Conservation (phyloP, 164 flowering plant genomes). For the Dillenia suffruticosa region DNA sequence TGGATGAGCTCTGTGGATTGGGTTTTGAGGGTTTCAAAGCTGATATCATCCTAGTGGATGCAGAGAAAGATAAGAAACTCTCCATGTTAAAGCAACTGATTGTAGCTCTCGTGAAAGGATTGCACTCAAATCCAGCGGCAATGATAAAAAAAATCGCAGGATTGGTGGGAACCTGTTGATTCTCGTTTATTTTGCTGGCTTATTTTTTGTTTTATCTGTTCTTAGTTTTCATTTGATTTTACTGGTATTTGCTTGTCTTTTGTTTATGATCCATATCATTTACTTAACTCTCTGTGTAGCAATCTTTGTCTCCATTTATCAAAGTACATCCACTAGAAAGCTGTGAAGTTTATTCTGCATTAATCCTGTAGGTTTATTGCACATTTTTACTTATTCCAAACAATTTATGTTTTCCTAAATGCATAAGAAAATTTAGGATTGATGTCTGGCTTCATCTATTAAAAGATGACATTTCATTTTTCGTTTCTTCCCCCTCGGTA, state of each 20-base stretch:
- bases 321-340: no score
- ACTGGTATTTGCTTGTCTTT: not conserved
- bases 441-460: no score
- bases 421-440: no score
- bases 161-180: constrained; percentile 44
- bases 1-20: constrained; percentile 73
- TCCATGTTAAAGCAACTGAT: constrained; percentile 83
- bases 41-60: constrained; percentile 84
- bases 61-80: constrained; percentile 82
- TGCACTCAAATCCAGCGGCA: constrained; percentile 78
- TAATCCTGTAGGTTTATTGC: no score
- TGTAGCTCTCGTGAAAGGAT: constrained; percentile 68
- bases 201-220: not conserved
- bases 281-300: no score
- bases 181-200: not conserved
- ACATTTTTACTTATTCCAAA: no score
- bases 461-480: no score
- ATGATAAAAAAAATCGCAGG: constrained; percentile 90
- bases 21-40: constrained; percentile 64
- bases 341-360: no score
- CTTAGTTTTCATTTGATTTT: not conserved
- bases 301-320: no score
- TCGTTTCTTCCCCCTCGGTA: no score
- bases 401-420: no score
- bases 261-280: not conserved